A percentile compares a stretch with the other conserved stretches of the same genome.
These are phyloP conservation scores for Ogataea nonfermentans DNA, from an alignment of 805 yeast genomes.

Conservation along the genomic window DNA sequence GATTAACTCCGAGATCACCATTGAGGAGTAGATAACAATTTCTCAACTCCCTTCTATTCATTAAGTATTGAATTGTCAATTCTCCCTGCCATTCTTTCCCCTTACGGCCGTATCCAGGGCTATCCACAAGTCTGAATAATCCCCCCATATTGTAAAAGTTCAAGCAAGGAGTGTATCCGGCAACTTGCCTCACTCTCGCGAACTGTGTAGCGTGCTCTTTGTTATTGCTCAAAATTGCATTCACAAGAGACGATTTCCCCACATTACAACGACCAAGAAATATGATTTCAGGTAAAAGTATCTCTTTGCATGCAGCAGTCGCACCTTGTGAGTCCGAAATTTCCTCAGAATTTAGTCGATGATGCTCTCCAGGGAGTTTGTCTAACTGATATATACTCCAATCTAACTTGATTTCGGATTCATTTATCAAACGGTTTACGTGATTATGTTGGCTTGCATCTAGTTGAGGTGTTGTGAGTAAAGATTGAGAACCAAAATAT, in stretches of 20 bases:
- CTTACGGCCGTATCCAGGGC: slow-evolving; percentile 86
- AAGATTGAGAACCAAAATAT: slow-evolving; percentile 14
- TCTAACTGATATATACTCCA: slow-evolving; percentile 57
- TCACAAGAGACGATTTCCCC: slow-evolving; percentile 79
- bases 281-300: slow-evolving; percentile 66
- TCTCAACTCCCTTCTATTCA: slow-evolving; percentile 49
- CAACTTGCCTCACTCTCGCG: slow-evolving; percentile 42
- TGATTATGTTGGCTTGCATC: slow-evolving; percentile 6
- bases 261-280: slow-evolving; percentile 81
- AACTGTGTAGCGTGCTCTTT: slow-evolving; percentile 30
- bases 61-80: slow-evolving; percentile 61
- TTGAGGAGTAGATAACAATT: slow-evolving; percentile 63
- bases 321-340: background rate
- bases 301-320: slow-evolving; percentile 6
- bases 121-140: slow-evolving; percentile 66
- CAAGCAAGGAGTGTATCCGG: slow-evolving; percentile 55
- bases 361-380: slow-evolving; percentile 56
- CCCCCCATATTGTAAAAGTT: slow-evolving; percentile 70
- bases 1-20: slow-evolving; percentile 56
- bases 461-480: slow-evolving; percentile 9
- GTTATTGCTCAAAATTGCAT: slow-evolving; percentile 49
- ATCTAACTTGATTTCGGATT: slow-evolving; percentile 46
- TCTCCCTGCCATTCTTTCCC: slow-evolving; percentile 69
- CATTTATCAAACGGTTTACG: slow-evolving; percentile 44
- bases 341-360: slow-evolving; percentile 15